Percentiles rank a stretch among this genome's conserved stretches.
phyloP scores from a whole-genome alignment of 83 land plant species.

The Isoetes engelmannii region DNA sequence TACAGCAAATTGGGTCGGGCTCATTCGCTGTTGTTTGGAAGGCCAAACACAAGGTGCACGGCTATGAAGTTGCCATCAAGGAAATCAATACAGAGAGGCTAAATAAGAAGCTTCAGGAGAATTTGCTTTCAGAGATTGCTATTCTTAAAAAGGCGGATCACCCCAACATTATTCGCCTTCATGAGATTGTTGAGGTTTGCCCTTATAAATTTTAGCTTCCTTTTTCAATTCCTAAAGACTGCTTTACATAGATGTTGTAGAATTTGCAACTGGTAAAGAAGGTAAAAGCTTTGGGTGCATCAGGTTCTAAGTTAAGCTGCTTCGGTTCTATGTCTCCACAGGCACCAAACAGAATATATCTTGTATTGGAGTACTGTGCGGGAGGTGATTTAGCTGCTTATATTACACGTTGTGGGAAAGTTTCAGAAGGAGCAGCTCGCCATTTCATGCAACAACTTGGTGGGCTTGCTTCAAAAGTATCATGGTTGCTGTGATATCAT shows the following conservation, averaged over 20 bases:
- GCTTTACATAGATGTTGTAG: too few relatives aligned
- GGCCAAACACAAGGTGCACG: conserved; percentile 53
- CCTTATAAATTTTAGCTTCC: background rate
- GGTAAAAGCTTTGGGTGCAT: background rate
- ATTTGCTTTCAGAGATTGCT: conserved; percentile 67
- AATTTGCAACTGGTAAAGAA: background rate
- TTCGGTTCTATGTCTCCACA: conserved; percentile 10
- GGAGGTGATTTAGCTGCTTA: conserved; percentile 49
- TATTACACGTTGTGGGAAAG: conserved; percentile 33
- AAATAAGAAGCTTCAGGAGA: conserved; percentile 69
- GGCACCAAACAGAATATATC: conserved; percentile 44
- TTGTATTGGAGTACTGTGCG: conserved; percentile 55
- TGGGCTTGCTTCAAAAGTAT: conserved; percentile 13
- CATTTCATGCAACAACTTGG: conserved; percentile 60
- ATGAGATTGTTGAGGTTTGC: conserved; percentile 76
- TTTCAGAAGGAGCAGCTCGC: conserved; percentile 39
- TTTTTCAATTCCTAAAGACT: background rate
- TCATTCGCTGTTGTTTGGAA: conserved; percentile 89
- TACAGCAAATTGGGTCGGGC: conserved; percentile 80
- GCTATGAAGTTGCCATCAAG: conserved; percentile 81
- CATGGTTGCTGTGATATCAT: background rate
- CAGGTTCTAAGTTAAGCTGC: background rate
- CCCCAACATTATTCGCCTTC: conserved; percentile 75
- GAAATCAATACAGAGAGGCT: conserved; percentile 67
- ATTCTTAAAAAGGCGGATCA: conserved; percentile 66